A percentile compares a stretch with the other conserved stretches of the same genome.
Evolutionary conservation across 164 flowering plant genomes (phyloP).

Genomic region (Liriodendron chinense): DNA sequence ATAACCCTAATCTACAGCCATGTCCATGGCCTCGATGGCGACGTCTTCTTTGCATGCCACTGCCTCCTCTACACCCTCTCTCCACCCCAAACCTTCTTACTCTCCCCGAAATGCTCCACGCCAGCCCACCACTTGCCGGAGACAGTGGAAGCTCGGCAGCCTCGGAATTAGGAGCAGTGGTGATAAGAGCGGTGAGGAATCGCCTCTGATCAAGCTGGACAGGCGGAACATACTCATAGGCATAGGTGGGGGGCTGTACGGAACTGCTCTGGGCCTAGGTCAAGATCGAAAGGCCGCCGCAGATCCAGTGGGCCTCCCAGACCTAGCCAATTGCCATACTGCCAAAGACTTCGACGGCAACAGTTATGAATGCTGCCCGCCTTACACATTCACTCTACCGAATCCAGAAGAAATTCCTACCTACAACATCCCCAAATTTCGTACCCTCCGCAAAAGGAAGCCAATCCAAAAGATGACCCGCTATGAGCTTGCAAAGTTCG

Average conservation of each 20-base stretch:
- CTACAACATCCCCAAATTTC: neutral
- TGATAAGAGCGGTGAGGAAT: neutral
- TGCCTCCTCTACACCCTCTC: neutral
- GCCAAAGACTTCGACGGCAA: neutral
- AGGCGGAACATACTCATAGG: conserved; percentile 10
- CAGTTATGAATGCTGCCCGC: neutral
- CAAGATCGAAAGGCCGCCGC: neutral
- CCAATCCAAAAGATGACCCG: neutral
- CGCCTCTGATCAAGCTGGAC: neutral
- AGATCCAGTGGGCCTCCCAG: neutral
- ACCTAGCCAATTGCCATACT: neutral
- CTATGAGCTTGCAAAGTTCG: conserved; percentile 1
- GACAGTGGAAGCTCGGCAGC: too few species aligned
- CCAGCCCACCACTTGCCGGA: neutral
- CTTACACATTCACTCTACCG: neutral
- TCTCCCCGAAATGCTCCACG: neutral
- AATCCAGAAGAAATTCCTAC: too few species aligned
- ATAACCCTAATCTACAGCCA: neutral
- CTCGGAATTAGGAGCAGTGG: neutral
- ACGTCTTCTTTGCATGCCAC: neutral
- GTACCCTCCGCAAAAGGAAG: neutral
- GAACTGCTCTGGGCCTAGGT: neutral
- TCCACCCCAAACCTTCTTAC: neutral
- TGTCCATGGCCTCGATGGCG: neutral
- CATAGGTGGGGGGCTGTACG: conserved; percentile 7